Base-by-base conservation (phyloP, 805 yeast species). In the Blastobotrys chiropterorum region DNA sequence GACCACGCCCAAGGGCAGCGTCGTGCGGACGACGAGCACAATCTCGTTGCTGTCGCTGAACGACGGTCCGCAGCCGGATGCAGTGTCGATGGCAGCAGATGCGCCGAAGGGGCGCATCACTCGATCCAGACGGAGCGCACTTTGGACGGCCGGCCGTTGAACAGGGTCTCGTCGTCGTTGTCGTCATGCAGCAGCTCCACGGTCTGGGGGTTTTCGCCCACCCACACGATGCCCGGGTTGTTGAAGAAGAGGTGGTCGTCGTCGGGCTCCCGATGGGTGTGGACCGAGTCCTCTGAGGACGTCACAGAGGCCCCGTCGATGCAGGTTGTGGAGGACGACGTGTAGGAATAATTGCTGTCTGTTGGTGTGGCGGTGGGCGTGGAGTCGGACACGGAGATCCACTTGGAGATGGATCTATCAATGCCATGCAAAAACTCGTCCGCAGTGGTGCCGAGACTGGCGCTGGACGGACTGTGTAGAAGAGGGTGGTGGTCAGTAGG, bases 1-100 rank as follows among this genome's bases (percentile, higher is more conserved):
- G 3, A 53, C 48, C 22, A 56, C 56, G 14, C 59, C 59, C 3
- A 31, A 38, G 19, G 59, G 20, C 43, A 15, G 19, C 13, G 6
- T 17, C 19, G 16, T 15, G 20, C 8, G 19, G 43, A 11, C 43
- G 13, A 38, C n/a, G 41, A 13, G 17, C 41, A 15, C 43, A 40
- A 38, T 22, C 16, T 38, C 30, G 4, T 38, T 26, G 3, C 26
- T 30, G 2, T 38, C 49, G 17, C 16, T 17, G 19, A 15, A 40
- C 31, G 17, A 43, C 38, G 38, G 17, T 16, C 20, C 20, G 44
- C n/a, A 17, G n/a, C 26, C 44, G 6, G 16, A 38, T n/a, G 8
- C 7, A 14, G 8, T 14, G 8, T 38, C 40, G 40, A 38, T n/a
- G 15, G 40, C 15, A n/a, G 40, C 40, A 38, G 40, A 38, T 16